Percentiles rank a stretch among this genome's conserved stretches.
Conservation (phyloP, 257 asterid genomes). For the Salvia hispanica region DNA sequence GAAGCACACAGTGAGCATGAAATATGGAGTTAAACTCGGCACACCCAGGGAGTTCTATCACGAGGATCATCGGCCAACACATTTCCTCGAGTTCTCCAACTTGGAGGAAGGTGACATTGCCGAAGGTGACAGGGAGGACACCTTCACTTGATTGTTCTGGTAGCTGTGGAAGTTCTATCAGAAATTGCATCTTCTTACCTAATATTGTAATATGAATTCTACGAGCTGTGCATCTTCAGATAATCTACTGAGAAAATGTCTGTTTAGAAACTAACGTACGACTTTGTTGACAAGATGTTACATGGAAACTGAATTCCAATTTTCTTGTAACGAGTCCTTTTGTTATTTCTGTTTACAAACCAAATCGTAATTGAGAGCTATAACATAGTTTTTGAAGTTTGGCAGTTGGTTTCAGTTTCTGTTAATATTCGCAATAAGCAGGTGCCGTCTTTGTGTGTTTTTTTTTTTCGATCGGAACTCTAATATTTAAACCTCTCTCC, state of each 20-base stretch:
- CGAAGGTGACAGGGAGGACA: slow-evolving; percentile 91
- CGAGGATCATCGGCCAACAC: slow-evolving; percentile 93
- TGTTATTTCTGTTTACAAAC: too few relatives aligned
- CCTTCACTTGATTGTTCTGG: slow-evolving; percentile 48
- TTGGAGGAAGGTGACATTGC: slow-evolving; percentile 95
- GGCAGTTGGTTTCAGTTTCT: too few relatives aligned
- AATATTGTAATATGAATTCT: slow-evolving; percentile 15
- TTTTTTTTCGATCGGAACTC: too few relatives aligned
- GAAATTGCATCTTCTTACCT: not conserved
- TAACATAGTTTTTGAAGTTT: too few relatives aligned
- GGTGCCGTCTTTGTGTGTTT: too few relatives aligned
- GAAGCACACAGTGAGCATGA: slow-evolving; percentile 85
- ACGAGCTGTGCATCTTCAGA: not conserved
- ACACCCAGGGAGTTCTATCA: slow-evolving; percentile 85
- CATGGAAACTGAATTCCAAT: not conserved
- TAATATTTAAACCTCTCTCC: slow-evolving; percentile 54
- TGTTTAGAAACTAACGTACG: not conserved
- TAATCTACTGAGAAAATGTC: not conserved
- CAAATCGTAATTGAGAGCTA: too few relatives aligned
- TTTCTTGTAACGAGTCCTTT: not conserved
- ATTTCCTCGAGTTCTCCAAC: slow-evolving; percentile 92
- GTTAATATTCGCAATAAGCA: too few relatives aligned
- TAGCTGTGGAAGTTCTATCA: not conserved
- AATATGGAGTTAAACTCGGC: slow-evolving; percentile 81
- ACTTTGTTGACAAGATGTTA: not conserved